Conservation (phyloP, 352 stramenopile species). For the Pythium pectinolyticum region DNA sequence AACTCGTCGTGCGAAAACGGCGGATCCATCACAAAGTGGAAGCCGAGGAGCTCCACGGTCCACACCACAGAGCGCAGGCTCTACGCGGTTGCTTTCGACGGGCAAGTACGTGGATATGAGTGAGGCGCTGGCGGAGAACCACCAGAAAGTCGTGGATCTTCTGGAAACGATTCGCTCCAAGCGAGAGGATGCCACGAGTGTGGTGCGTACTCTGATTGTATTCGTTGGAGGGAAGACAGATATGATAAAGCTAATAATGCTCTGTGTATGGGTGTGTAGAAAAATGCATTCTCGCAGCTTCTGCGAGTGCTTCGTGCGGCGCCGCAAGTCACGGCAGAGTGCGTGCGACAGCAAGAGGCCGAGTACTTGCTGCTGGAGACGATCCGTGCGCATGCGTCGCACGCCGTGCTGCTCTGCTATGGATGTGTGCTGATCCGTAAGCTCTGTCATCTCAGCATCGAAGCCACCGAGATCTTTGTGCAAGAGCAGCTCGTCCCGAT, state of each 20-base stretch:
- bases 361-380: slow-evolving; percentile 57
- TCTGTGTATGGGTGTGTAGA: slow-evolving; percentile 30
- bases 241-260: no score
- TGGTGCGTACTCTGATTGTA: slow-evolving; percentile 46
- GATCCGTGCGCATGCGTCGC: slow-evolving; percentile 52
- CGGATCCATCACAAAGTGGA: slow-evolving; percentile 16
- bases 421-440: slow-evolving; percentile 77
- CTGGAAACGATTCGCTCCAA: slow-evolving; percentile 40
- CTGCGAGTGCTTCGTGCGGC: slow-evolving; percentile 60
- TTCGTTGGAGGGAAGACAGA: no score
- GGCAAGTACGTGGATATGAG: slow-evolving; percentile 46
- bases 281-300: slow-evolving; percentile 65
- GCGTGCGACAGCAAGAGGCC: slow-evolving; percentile 54
- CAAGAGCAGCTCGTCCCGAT: slow-evolving; percentile 54
- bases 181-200: slow-evolving; percentile 41
- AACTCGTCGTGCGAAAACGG: slow-evolving; percentile 29
- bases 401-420: slow-evolving; percentile 76
- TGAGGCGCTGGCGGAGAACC: slow-evolving; percentile 46
- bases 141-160: slow-evolving; percentile 57
- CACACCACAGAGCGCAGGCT: slow-evolving; percentile 17
- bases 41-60: slow-evolving; percentile 13
- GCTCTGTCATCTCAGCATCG: slow-evolving; percentile 66
- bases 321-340: slow-evolving; percentile 69
- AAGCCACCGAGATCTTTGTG: slow-evolving; percentile 64
- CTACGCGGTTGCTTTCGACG: slow-evolving; percentile 5